phyloP scores from a whole-genome alignment of 2,329 filamentous ascomycete genomes.

The Botrytis medusae region DNA sequence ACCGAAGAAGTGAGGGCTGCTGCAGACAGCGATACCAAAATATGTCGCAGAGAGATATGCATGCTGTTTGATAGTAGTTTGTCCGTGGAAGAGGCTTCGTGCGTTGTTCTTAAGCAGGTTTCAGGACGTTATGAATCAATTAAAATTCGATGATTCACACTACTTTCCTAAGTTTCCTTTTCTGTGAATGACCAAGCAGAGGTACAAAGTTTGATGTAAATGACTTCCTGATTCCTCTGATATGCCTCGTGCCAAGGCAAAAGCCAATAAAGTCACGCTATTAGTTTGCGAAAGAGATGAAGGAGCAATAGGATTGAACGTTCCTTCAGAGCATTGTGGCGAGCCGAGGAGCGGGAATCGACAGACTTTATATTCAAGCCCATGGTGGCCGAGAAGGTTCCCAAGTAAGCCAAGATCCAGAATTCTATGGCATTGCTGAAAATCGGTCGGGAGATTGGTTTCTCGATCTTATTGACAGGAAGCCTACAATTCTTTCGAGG shows the following conservation, averaged over 20 bases:
- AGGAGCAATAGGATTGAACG: not conserved
- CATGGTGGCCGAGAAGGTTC: not conserved
- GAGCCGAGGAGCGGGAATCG: conserved; percentile 1
- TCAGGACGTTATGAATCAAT: not conserved
- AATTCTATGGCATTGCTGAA: conserved; percentile 2
- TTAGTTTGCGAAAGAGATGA: not conserved
- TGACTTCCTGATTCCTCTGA: not conserved
- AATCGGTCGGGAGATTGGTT: conserved; percentile 14
- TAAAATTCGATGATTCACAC: not conserved
- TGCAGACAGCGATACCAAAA: not conserved
- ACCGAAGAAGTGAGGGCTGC: not conserved
- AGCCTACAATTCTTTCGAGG: not conserved
- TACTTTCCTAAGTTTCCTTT: not conserved
- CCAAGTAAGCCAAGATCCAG: not conserved
- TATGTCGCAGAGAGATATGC: conserved; percentile 4
- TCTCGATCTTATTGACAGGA: not conserved
- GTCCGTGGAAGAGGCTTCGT: not conserved
- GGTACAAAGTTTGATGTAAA: not conserved
- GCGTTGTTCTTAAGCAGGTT: not conserved
- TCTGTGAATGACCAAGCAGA: not conserved
- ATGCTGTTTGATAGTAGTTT: not conserved
- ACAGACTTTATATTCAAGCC: conserved; percentile 9
- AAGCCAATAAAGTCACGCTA: not conserved
- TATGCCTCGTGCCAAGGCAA: not conserved
- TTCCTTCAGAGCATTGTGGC: not conserved